Base-by-base conservation (phyloP, 176 grass and related monocot genomes). In the Lolium multiflorum region DNA sequence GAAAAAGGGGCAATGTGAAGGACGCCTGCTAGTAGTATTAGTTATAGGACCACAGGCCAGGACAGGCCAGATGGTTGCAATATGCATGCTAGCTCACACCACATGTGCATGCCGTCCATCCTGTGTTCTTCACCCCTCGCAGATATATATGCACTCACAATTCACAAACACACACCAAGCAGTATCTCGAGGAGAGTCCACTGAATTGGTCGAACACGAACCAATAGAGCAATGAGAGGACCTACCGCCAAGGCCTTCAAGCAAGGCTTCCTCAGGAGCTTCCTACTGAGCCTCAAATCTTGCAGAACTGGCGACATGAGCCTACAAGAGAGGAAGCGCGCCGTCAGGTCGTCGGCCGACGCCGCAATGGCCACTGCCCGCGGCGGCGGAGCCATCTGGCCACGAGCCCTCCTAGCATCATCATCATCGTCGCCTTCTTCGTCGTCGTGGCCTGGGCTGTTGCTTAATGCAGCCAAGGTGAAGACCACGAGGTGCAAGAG, bases 281-380 rank as follows among this genome's bases (percentile, higher is more conserved):
- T 97, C 49, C 84, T 94, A 74, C 9, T 74, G 63, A 78, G 69
- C 43, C 92, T 97, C 48, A 66, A 72, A 46, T 37, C 80, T 18
- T 87, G 62, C 31, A 46, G 28, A 17, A 74, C 66, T 44, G 79
- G 71, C n/a, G 17, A 48, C 81, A 89, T 83, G 83, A 77, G 35
- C 26, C 74, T 92, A 16, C 68, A 79, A 0, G 78, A 91, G 39
- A 92, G 92, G 79, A 94, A 78, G 90, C 67, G 67, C 3, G 89
- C 86, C 39, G 85, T 97, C 86, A 91, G 92, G 77, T 72, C 86
- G 25, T 97, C 88, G 0, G 90, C 92, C 20, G 92, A 90, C 74
- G 24, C 89, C 12, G 90, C 94, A 75, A 92, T 97, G 94, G 94
- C 94, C 41, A 11, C 76, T 2, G 81, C 88, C 65, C 83, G 38